A percentile compares a stretch with the other conserved stretches of the same genome.
Conservation (phyloP, 1,139 yeast species). For the Yamadazyma atlantica region DNA sequence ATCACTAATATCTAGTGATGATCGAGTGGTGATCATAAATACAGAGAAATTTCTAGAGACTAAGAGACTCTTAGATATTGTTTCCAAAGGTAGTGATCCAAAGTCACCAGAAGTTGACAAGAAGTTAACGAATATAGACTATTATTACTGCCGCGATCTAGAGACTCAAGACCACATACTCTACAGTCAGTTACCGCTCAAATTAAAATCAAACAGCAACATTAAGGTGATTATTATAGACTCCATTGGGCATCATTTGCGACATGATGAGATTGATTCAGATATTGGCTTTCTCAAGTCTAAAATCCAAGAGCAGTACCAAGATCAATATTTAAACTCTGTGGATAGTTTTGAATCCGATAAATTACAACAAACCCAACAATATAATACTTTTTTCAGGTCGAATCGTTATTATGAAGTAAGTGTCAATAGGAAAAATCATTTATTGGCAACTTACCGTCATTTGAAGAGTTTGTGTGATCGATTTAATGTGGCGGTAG, state of each 20-base stretch:
- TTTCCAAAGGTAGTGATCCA: conserved; percentile 9
- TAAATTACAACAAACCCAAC: conserved; percentile 27
- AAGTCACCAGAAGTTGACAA: conserved; percentile 24
- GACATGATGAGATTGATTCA: conserved; percentile 58
- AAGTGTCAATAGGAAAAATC: conserved; percentile 38
- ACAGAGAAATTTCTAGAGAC: conserved; percentile 79
- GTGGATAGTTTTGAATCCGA: conserved; percentile 15
- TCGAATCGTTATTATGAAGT: conserved; percentile 27
- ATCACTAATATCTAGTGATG: conserved; percentile 40
- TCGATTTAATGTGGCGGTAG: conserved; percentile 55
- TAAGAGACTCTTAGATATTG: conserved; percentile 44
- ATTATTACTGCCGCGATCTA: conserved; percentile 65
- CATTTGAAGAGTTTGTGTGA: conserved; percentile 53
- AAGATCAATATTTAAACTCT: conserved; percentile 11
- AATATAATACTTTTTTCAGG: conserved; percentile 27
- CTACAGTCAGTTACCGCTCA: conserved; percentile 65
- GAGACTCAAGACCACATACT: conserved; percentile 76
- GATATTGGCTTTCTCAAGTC: conserved; percentile 27
- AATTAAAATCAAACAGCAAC: conserved; percentile 36
- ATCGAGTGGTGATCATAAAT: conserved; percentile 61
- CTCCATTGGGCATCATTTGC: conserved; percentile 81
- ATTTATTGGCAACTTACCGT: conserved; percentile 45
- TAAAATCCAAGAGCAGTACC: conserved; percentile 23
- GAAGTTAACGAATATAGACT: conserved; percentile 52
- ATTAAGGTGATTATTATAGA: conserved; percentile 66